Percentiles rank a stretch among this genome's conserved stretches.
Conservation (phyloP, 1,284 basidiomycete genomes). For the Ustilago curta region DNA sequence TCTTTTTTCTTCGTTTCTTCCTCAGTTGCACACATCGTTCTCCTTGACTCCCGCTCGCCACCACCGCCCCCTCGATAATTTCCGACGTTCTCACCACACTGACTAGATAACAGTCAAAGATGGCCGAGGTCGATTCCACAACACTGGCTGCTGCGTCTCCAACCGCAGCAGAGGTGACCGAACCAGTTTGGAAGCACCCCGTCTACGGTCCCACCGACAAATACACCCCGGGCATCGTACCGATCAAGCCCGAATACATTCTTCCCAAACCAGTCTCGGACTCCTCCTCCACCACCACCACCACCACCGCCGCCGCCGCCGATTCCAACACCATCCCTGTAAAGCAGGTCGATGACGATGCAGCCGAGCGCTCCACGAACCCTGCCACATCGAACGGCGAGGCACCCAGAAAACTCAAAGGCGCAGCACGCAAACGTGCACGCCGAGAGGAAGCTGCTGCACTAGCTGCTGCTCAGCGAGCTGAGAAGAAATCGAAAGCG, state of each 20-base stretch:
- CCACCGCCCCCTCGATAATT: not conserved
- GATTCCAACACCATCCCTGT: not conserved
- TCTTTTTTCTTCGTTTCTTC: constrained; percentile 3
- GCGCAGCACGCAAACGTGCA: constrained; percentile 45
- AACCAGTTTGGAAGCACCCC: constrained; percentile 39
- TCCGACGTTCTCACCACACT: not conserved
- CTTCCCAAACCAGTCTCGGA: constrained; percentile 34
- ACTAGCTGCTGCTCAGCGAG: constrained; percentile 16
- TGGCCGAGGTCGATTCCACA: constrained; percentile 1
- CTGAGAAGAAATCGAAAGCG: constrained; percentile 30
- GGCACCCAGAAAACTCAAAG: constrained; percentile 45
- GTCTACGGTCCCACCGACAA: constrained; percentile 45
- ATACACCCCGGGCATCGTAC: constrained; percentile 51
- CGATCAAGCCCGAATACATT: constrained; percentile 52
- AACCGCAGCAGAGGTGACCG: not conserved
- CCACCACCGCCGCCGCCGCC: too few species aligned
- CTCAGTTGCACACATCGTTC: not conserved
- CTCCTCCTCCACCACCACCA: constrained; percentile 4
- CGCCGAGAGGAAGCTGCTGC: constrained; percentile 48
- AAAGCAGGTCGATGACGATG: constrained; percentile 34
- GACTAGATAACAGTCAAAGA: not conserved
- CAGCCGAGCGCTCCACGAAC: constrained; percentile 30
- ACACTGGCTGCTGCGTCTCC: not conserved
- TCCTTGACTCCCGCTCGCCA: not conserved
- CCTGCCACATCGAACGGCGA: constrained; percentile 17